Percentiles rank a stretch among this genome's conserved stretches.
phyloP scores from a whole-genome alignment of 805 yeast species.

The Osmozyma mogii region DNA sequence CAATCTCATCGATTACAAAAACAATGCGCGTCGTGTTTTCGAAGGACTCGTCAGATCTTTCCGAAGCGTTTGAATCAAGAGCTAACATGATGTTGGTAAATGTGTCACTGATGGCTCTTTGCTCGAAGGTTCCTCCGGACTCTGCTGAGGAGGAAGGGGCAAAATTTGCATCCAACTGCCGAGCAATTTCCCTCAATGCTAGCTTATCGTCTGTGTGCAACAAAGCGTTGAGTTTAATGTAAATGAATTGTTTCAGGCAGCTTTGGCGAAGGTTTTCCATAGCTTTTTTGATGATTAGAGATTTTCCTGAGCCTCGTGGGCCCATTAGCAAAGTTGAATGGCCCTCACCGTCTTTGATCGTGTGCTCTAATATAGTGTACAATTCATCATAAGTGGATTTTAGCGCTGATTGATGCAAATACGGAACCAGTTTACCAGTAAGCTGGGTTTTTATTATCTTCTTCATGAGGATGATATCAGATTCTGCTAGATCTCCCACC shows the following conservation, averaged over 20 bases:
- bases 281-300: slow-evolving; percentile 53
- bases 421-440: slow-evolving; percentile 6
- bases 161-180: slow-evolving; percentile 64
- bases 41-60: slow-evolving; percentile 26
- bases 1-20: slow-evolving; percentile 80
- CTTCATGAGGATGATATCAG: slow-evolving; percentile 7
- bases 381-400: slow-evolving; percentile 41
- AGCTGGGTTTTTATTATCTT: slow-evolving; percentile 6
- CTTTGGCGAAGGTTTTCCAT: slow-evolving; percentile 34
- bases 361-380: slow-evolving; percentile 50
- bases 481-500: too few species aligned
- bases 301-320: slow-evolving; percentile 72
- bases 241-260: slow-evolving; percentile 47
- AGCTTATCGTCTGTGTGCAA: slow-evolving; percentile 66
- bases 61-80: slow-evolving; percentile 15
- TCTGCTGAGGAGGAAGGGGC: slow-evolving; percentile 10
- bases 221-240: slow-evolving; percentile 59
- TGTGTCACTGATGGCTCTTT: slow-evolving; percentile 50
- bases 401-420: slow-evolving; percentile 7
- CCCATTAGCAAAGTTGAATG: slow-evolving; percentile 79
- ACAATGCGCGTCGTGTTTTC: slow-evolving; percentile 46
- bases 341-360: slow-evolving; percentile 63
- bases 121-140: slow-evolving; percentile 30
- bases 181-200: slow-evolving; percentile 81
- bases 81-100: slow-evolving; percentile 50